Base-by-base conservation (phyloP, 495 filamentous ascomycete species). In the Penicillium turbatum region DNA sequence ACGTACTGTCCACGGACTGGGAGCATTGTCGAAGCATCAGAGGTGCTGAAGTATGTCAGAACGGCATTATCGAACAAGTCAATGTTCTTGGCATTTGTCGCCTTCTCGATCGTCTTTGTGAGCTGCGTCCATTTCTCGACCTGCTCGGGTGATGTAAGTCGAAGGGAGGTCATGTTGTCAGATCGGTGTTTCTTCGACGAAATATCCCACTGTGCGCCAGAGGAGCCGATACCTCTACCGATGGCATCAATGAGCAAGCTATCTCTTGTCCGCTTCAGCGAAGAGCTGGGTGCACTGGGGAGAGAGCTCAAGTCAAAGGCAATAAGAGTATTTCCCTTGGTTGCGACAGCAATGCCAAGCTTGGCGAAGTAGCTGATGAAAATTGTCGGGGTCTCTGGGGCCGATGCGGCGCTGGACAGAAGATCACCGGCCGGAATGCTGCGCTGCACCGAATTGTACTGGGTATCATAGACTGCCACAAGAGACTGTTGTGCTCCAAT, bases 201-300 rank as follows among this genome's bases (percentile, higher is more conserved):
- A 6, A 55, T 34, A 30, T 70, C 64, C 69, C 68, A 74, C 36
- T 70, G 65, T 0, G 67, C 54, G 39, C 65, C 61, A 13, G 72
- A 73, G 32, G 66, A 69, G 30, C 64, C 70, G 31, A 73, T 73
- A 36, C 75, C 75, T 17, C 82, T 82, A 4, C 86, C 84, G 57
- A 90, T 82, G 1, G 86, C 84, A 60, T 89, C 84, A 21, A 87
- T 84, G 26, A 90, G 66, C 17, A 88, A 72, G 13, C 87, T 86
- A 48, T 83, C 80, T 13, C 83, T 76, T 8, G 83, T 80, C 6
- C 83, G 76, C 67, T 86, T 86, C 27, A 74, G 75, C 10, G 76
- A 73, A n/a, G 77, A 58, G 56, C 72, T 68, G 0, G 64, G 52
- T 2, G 63, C 47, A 16, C 48, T 63, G 27, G 81, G 76, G 0